Evolutionary conservation across 2,329 filamentous ascomycete genomes (phyloP).

Genomic region (Epicoccum sorghinum): DNA sequence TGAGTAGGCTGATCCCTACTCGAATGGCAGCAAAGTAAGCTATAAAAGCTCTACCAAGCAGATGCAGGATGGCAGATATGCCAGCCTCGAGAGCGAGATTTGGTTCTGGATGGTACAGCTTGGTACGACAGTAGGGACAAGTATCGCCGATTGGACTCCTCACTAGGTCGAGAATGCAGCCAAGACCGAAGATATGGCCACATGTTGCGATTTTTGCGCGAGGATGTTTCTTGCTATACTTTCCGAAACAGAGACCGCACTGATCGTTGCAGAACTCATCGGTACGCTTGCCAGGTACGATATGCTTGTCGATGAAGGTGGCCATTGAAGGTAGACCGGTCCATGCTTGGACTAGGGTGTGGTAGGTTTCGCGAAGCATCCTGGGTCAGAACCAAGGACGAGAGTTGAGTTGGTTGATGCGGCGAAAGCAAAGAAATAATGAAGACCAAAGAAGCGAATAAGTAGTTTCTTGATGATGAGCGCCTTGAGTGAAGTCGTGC

Average conservation of each 20-base stretch:
- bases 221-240: conserved; percentile 19
- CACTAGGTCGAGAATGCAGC: conserved; percentile 13
- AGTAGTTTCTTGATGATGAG: too few relatives aligned
- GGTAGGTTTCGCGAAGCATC: not conserved
- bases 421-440: too few relatives aligned
- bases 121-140: conserved; percentile 17
- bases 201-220: conserved; percentile 19
- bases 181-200: conserved; percentile 23
- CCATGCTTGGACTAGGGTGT: conserved; percentile 3
- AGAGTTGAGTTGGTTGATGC: too few relatives aligned
- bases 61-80: too few relatives aligned
- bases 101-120: conserved; percentile 1
- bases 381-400: too few relatives aligned
- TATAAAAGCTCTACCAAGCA: too few relatives aligned
- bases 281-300: conserved; percentile 18
- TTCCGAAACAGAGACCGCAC: conserved; percentile 20
- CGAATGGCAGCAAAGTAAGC: too few relatives aligned
- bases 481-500: too few relatives aligned
- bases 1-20: too few relatives aligned
- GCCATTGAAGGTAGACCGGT: conserved; percentile 4
- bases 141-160: conserved; percentile 7
- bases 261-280: conserved; percentile 22
- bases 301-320: conserved; percentile 8
- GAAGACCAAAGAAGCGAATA: too few relatives aligned
- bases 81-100: too few relatives aligned